Conservation (phyloP, 1,139 yeast species). For the Blastobotrys elegans region DNA sequence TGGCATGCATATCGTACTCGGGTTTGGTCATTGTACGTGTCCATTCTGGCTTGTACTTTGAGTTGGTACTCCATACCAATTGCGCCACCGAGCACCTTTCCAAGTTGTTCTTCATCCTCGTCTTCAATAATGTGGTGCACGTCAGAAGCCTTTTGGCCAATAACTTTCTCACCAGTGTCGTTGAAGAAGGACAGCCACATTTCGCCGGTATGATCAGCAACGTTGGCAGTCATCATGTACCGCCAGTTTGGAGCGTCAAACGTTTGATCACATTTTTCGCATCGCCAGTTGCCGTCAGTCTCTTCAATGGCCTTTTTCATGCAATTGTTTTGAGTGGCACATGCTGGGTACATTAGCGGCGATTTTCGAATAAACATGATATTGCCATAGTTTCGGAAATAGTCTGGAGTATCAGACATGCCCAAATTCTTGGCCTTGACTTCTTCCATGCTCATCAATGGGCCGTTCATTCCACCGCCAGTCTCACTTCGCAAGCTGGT, state of each 20-base stretch:
- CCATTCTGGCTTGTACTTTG: slow-evolving; percentile 77
- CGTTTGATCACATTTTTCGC: slow-evolving; percentile 81
- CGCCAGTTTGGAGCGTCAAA: slow-evolving; percentile 70
- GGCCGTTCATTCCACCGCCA: slow-evolving; percentile 33
- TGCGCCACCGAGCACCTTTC: slow-evolving; percentile 46
- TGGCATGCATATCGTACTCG: slow-evolving; percentile 72
- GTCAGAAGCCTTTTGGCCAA: slow-evolving; percentile 66
- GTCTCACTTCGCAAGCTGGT: slow-evolving; percentile 47
- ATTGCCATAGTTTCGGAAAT: slow-evolving; percentile 68
- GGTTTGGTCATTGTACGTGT: slow-evolving; percentile 71
- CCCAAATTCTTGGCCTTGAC: slow-evolving; percentile 72
- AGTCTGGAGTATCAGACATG: slow-evolving; percentile 63
- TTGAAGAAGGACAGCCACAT: slow-evolving; percentile 87
- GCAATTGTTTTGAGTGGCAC: slow-evolving; percentile 60
- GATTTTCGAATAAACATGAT: slow-evolving; percentile 62
- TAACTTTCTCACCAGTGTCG: slow-evolving; percentile 65
- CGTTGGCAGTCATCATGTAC: slow-evolving; percentile 65
- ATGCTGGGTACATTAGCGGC: slow-evolving; percentile 87
- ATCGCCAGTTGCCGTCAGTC: slow-evolving; percentile 78
- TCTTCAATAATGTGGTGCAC: slow-evolving; percentile 48
- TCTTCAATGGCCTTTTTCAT: slow-evolving; percentile 76
- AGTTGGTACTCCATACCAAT: slow-evolving; percentile 68
- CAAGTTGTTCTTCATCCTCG: slow-evolving; percentile 44
- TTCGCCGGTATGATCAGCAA: slow-evolving; percentile 77
- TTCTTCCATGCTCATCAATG: slow-evolving; percentile 52